These are phyloP conservation scores for Apiospora arundinis DNA, from an alignment of 2,329 filamentous ascomycete species.

Conservation along the genomic window DNA sequence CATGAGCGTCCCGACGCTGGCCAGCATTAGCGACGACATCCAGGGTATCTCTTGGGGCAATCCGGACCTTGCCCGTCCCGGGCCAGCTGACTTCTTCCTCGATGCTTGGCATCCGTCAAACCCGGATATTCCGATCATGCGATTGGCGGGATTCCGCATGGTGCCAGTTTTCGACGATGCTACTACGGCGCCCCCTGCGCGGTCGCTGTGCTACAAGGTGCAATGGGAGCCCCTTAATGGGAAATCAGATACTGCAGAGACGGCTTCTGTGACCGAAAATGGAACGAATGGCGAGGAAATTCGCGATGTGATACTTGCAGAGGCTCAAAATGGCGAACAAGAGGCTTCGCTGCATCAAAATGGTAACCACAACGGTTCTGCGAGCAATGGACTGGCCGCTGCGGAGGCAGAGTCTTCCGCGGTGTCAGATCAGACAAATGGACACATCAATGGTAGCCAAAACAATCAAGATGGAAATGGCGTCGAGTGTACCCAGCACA, in stretches of 20 bases:
- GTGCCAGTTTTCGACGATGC: neutral
- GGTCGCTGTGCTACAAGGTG: constrained; percentile 30
- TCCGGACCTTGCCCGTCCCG: neutral
- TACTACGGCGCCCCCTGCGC: neutral
- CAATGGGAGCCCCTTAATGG: constrained; percentile 29
- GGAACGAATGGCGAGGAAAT: neutral
- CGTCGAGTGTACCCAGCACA: neutral
- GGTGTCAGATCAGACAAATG: neutral
- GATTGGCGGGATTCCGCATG: constrained; percentile 1
- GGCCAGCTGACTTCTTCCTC: neutral
- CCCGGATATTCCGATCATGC: neutral
- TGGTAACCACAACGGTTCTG: neutral
- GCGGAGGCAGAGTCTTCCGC: neutral
- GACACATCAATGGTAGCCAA: neutral
- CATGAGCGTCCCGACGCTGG: neutral
- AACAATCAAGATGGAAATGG: neutral
- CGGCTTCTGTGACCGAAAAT: neutral
- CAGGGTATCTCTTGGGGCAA: neutral
- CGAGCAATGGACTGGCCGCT: neutral
- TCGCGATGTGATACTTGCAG: no score
- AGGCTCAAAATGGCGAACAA: neutral
- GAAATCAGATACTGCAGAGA: neutral
- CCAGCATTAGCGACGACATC: neutral
- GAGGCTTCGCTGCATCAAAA: neutral
- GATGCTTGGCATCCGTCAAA: constrained; percentile 15